phyloP scores from a whole-genome alignment of 768 basidiomycete genomes.

The Kondoa malvinella region DNA sequence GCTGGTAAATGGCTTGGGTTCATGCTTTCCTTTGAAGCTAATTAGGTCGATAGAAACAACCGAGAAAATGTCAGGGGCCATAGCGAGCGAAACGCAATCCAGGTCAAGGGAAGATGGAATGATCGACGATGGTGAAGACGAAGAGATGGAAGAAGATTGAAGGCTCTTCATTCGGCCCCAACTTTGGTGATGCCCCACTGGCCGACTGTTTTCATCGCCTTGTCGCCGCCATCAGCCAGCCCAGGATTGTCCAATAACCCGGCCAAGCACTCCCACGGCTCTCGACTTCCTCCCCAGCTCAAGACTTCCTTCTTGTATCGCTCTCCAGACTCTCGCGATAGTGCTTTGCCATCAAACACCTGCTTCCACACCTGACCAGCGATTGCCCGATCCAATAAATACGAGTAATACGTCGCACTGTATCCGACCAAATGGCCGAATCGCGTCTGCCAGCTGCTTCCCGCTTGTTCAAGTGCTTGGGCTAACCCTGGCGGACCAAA shows the following conservation, averaged over 20 bases:
- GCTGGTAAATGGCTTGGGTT: no score
- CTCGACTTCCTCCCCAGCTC: slow-evolving; percentile 66
- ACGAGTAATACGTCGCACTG: slow-evolving; percentile 94
- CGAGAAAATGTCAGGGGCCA: slow-evolving; percentile 12
- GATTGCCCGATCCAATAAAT: slow-evolving; percentile 88
- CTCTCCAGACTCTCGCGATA: slow-evolving; percentile 60
- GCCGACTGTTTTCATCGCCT: slow-evolving; percentile 79
- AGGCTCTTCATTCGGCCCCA: background rate
- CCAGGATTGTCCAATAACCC: slow-evolving; percentile 47
- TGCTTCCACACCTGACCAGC: slow-evolving; percentile 76
- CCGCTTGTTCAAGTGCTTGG: slow-evolving; percentile 51
- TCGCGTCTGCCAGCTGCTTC: slow-evolving; percentile 85
- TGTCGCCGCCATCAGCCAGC: slow-evolving; percentile 53
- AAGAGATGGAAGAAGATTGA: background rate
- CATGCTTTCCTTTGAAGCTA: no score
- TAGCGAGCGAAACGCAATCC: background rate
- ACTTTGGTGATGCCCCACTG: slow-evolving; percentile 40
- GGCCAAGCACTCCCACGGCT: slow-evolving; percentile 87
- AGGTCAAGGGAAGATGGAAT: background rate
- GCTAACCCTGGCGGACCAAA: slow-evolving; percentile 42
- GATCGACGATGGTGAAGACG: slow-evolving; percentile 1
- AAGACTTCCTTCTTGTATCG: slow-evolving; percentile 60
- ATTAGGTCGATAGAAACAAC: slow-evolving; percentile 8
- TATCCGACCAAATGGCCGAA: slow-evolving; percentile 93
- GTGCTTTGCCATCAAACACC: slow-evolving; percentile 47